Base-by-base conservation (phyloP, 768 basidiomycete genomes). In the Ramaria sp. region DNA sequence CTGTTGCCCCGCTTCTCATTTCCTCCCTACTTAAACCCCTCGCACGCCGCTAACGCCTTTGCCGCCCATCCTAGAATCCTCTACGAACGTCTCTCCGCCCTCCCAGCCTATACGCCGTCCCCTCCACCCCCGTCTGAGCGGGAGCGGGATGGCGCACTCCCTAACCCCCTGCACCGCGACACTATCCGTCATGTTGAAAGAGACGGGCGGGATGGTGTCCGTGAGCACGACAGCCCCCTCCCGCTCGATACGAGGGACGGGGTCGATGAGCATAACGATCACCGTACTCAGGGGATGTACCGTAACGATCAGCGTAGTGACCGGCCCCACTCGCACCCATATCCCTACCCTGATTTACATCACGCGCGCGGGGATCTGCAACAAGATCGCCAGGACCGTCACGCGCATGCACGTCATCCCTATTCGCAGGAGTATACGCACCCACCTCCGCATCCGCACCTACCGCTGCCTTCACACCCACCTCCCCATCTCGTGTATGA, bases 81-180 rank as follows among this genome's bases (percentile, higher is more conserved):
- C 15, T 60, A 60, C 45, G 60, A 60, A 53, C 58, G 60, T 17
- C 39, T 60, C 30, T 50, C 60, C 38, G 48, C 59, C 31, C 20
- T 60, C 46, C 55, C 55, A 27, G 3, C 6, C 34, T 37, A 37
- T 13, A 37, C 34, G 9, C 34, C 27, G n/a, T 45, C n/a, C 15
- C 31, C 22, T n/a, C 45, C 46, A 3, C n/a, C 13, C 37, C 27
- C 55, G 4, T 27, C 27, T 5, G 5, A 43, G 7, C 42, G 42
- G 2, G 11, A n/a, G 17, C n/a, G n/a, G n/a, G n/a, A n/a, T n/a
- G n/a, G n/a, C n/a, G n/a, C n/a, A n/a, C n/a, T n/a, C n/a, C n/a
- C n/a, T n/a, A n/a, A n/a, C n/a, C n/a, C n/a, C n/a, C n/a, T n/a
- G n/a, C n/a, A n/a, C n/a, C n/a, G n/a, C n/a, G n/a, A n/a, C n/a